Evolutionary conservation across 352 stramenopile genomes (phyloP).

Genomic region (Chrysophaeum taylorii): DNA sequence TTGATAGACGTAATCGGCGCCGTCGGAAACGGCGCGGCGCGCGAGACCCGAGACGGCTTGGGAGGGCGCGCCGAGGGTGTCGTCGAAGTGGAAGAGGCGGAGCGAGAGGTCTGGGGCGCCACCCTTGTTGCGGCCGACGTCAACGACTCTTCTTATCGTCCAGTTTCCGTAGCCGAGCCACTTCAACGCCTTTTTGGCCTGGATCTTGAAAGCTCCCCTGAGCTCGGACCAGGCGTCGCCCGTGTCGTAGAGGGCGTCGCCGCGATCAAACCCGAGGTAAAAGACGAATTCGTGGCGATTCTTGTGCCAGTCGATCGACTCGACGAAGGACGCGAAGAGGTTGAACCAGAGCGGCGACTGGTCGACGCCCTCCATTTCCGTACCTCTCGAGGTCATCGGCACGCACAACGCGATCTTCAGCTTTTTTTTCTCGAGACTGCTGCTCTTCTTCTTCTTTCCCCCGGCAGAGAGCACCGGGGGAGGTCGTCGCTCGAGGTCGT

Average conservation of each 20-base stretch:
- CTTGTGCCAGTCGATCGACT: constrained; percentile 19
- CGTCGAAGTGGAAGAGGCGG: background rate
- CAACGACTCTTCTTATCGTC: background rate
- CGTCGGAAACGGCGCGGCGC: constrained; percentile 21
- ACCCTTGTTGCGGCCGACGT: background rate
- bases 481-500: background rate
- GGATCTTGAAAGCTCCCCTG: constrained; percentile 10
- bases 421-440: background rate
- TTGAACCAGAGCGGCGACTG: constrained; percentile 29
- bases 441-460: background rate
- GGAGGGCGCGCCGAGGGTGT: constrained; percentile 22
- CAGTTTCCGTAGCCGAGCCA: constrained; percentile 17
- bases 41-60: constrained; percentile 27
- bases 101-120: background rate
- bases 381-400: constrained; percentile 31
- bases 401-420: constrained; percentile 24
- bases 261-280: constrained; percentile 31
- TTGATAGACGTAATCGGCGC: constrained; percentile 35
- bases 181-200: background rate
- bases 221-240: constrained; percentile 21
- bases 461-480: too few relatives aligned
- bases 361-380: constrained; percentile 20
- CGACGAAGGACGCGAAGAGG: constrained; percentile 31
- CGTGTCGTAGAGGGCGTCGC: constrained; percentile 28
- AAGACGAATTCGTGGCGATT: constrained; percentile 20